Base-by-base conservation (phyloP, 768 basidiomycete genomes). In the Agrocybe praecox region DNA sequence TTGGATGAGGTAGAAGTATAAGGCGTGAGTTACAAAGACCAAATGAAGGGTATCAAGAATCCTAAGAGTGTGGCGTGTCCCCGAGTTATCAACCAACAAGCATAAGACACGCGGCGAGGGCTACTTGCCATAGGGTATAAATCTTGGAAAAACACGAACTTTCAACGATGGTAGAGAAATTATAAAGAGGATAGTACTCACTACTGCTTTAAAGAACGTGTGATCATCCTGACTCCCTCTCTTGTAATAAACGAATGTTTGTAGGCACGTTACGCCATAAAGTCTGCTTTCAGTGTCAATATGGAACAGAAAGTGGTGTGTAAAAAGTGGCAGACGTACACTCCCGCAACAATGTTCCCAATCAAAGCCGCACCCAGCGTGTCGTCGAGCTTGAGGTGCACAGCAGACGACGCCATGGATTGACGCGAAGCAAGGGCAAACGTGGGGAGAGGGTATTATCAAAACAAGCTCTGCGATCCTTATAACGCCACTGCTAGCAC, bases 311-410 rank as follows among this genome's bases (percentile, higher is more conserved):
- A 40, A n/a, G 5, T 12, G 36, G n/a, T n/a, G 12, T 40, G 14
- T 14, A 40, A n/a, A 40, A 4, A n/a, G n/a, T 15, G 14, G 12
- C n/a, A 24, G 4, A 67, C 76, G 50, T 53, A 80, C 79, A 75
- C 67, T 36, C 73, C 63, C 46, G 76, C 74, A 29, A 74, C 59
- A 46, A 80, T 66, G 24, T 73, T 71, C 2, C 81, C 81, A 2
- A 81, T 54, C 48, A 81, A 74, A 29, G 77, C 69, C 8, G 80
- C 78, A 2, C 81, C 82, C 0, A 83, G 64, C 7, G 73, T 80
- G 52, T 69, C 73, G 46, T 71, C 67, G 36, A 74, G 61, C 40
- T 68, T 53, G 22, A 66, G 52, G 34, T 59, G 55, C 46, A 52
- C 34, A 11, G 56, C 50, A 24, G 36, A 19, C 29, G 58, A 49